A percentile compares a stretch with the other conserved stretches of the same genome.
Evolutionary conservation across 1,139 yeast genomes (phyloP).

Genomic region (Pichia cactophila): DNA sequence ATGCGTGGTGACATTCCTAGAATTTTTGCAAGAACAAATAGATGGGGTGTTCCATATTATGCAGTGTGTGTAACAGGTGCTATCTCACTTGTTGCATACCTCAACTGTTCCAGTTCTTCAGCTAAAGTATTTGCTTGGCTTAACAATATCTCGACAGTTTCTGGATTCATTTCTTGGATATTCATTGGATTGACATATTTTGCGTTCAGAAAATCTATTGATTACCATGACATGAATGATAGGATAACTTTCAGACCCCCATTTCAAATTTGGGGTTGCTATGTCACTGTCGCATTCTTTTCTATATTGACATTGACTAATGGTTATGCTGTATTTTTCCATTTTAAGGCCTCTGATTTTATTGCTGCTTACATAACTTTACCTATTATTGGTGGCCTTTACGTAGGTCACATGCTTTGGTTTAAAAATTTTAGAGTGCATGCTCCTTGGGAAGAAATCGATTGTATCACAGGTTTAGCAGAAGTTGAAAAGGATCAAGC

Average conservation of each 20-base stretch:
- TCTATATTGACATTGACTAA: conserved; percentile 43
- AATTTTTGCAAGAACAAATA: conserved; percentile 35
- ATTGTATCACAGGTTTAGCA: conserved; percentile 39
- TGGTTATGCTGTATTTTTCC: conserved; percentile 44
- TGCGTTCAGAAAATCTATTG: conserved; percentile 49
- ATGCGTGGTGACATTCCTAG: conserved; percentile 42
- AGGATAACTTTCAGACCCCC: conserved; percentile 40
- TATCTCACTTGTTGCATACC: conserved; percentile 33
- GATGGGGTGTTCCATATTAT: conserved; percentile 38
- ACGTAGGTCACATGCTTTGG: conserved; percentile 32
- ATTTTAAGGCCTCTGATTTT: conserved; percentile 39
- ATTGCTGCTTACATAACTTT: conserved; percentile 57
- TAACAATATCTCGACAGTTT: conserved; percentile 35
- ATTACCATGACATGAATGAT: conserved; percentile 35
- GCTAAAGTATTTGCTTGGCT: conserved; percentile 33
- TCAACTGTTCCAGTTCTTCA: conserved; percentile 25
- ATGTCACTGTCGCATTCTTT: conserved; percentile 36
- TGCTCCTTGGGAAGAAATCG: conserved; percentile 38
- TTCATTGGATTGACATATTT: conserved; percentile 38
- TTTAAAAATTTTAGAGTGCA: conserved; percentile 28
- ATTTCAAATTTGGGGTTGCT: conserved; percentile 41
- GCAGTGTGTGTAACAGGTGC: conserved; percentile 28
- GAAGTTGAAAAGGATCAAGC: conserved; percentile 34
- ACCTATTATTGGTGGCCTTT: conserved; percentile 44
- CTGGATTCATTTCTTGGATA: conserved; percentile 40